Percentiles rank a stretch among this genome's conserved stretches.
Conservation (phyloP, 768 basidiomycete genomes). For the Rhodotorula paludigena region DNA sequence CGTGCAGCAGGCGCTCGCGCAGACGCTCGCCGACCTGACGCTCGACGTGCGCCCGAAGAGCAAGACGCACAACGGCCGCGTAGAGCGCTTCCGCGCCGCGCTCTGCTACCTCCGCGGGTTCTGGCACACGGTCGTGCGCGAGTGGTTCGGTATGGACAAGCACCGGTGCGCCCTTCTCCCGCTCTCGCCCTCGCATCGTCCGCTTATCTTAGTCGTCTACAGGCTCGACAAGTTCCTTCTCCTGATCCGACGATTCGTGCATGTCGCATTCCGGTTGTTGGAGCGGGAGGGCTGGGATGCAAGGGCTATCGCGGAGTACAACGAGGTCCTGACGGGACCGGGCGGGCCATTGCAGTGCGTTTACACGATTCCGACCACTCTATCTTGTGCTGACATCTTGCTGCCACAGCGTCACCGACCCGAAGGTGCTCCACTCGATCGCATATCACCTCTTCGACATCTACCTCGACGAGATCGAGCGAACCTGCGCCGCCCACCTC, state of each 20-base stretch:
- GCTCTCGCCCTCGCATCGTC: not conserved
- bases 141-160: constrained; percentile 90
- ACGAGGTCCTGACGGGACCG: constrained; percentile 59
- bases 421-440: constrained; percentile 68
- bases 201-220: not conserved
- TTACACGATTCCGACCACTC: too few species aligned
- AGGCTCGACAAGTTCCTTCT: constrained; percentile 98
- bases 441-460: constrained; percentile 83
- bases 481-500: constrained; percentile 32
- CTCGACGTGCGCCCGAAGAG: constrained; percentile 57
- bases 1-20: constrained; percentile 85
- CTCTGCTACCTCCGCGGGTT: constrained; percentile 79
- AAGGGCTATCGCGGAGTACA: constrained; percentile 58
- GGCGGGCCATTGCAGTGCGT: constrained; percentile 80
- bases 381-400: too few species aligned
- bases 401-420: constrained; percentile 58
- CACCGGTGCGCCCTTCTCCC: constrained; percentile 59
- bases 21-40: constrained; percentile 74
- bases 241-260: constrained; percentile 81
- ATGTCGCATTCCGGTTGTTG: constrained; percentile 77
- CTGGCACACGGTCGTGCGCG: constrained; percentile 81
- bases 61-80: constrained; percentile 25
- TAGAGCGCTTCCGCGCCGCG: constrained; percentile 49
- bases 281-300: constrained; percentile 65
- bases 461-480: constrained; percentile 83